Conservation (phyloP, 2,329 filamentous ascomycete genomes). For the Cladobotryum mycophilum region DNA sequence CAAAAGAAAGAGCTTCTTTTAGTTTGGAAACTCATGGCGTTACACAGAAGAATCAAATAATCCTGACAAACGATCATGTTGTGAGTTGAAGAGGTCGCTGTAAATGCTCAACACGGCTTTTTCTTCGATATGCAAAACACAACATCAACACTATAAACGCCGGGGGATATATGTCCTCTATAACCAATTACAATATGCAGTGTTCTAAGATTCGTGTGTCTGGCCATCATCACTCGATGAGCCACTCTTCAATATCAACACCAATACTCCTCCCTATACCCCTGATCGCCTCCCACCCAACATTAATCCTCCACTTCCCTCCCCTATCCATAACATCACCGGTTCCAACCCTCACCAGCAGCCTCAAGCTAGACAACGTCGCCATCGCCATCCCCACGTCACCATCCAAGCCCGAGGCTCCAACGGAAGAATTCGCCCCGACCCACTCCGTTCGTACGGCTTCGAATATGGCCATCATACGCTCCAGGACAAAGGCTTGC, state of each 20-base stretch:
- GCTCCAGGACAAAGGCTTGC: conserved; percentile 69
- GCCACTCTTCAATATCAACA: conserved; percentile 73
- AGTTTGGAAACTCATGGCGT: too few species aligned
- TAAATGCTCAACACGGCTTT: too few species aligned
- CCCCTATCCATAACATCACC: conserved; percentile 62
- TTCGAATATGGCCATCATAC: conserved; percentile 71
- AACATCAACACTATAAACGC: too few species aligned
- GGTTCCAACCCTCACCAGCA: conserved; percentile 59
- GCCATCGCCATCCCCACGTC: conserved; percentile 61
- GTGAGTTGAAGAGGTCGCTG: too few species aligned
- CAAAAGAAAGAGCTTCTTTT: too few species aligned
- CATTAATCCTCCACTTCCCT: conserved; percentile 71
- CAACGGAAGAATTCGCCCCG: conserved; percentile 22
- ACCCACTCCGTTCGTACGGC: conserved; percentile 56
- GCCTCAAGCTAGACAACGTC: conserved; percentile 63
- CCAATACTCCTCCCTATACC: conserved; percentile 66
- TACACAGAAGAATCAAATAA: too few species aligned
- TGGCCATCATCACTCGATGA: conserved; percentile 49
- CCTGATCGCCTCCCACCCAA: conserved; percentile 70
- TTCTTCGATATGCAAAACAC: too few species aligned
- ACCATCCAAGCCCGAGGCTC: conserved; percentile 37
- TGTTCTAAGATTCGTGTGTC: too few species aligned
- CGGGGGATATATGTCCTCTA: too few species aligned
- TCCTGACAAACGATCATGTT: too few species aligned
- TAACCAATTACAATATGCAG: too few species aligned